These are phyloP conservation scores for Chrysophaeum taylorii DNA, from an alignment of 352 stramenopile genomes.

Conservation along the genomic window DNA sequence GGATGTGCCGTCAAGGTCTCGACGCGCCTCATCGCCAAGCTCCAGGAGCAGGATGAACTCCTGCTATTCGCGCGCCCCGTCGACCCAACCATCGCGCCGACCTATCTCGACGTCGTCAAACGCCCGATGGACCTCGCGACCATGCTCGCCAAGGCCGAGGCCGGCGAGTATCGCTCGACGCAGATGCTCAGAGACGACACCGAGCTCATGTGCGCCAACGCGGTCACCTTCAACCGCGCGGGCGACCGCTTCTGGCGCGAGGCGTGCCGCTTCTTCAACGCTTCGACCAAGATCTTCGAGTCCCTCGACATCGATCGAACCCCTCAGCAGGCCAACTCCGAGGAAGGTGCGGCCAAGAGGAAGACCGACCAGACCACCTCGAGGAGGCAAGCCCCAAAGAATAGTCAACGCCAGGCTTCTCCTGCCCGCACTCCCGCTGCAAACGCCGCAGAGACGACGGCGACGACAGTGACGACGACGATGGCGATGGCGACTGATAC, in stretches of 20 bases:
- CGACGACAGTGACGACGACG: too few species aligned
- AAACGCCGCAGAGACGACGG: too few species aligned
- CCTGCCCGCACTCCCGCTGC: too few species aligned
- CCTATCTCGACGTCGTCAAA: conserved; percentile 82
- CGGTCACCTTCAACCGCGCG: conserved; percentile 80
- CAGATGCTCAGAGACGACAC: conserved; percentile 71
- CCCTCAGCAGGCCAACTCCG: too few species aligned
- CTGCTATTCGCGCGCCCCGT: conserved; percentile 81
- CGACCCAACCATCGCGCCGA: conserved; percentile 74
- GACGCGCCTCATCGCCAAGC: conserved; percentile 17
- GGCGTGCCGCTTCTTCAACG: conserved; percentile 76
- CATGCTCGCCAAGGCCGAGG: conserved; percentile 62
- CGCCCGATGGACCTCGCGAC: conserved; percentile 79
- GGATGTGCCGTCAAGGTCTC: background rate
- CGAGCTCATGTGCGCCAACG: conserved; percentile 87
- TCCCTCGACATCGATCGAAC: conserved; percentile 33
- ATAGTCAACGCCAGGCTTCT: too few species aligned
- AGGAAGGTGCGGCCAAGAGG: conserved; percentile 32
- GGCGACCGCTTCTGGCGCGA: conserved; percentile 72
- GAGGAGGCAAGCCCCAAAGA: too few species aligned
- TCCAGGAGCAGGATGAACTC: conserved; percentile 36
- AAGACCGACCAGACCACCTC: conserved; percentile 32
- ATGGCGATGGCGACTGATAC: too few species aligned
- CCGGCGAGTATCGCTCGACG: conserved; percentile 55
- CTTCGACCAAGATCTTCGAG: conserved; percentile 42